A percentile compares a stretch with the other conserved stretches of the same genome.
These are phyloP conservation scores for Mortierella sp. DNA, from an alignment of 371 early-diverging fungal genomes.

Conservation along the genomic window DNA sequence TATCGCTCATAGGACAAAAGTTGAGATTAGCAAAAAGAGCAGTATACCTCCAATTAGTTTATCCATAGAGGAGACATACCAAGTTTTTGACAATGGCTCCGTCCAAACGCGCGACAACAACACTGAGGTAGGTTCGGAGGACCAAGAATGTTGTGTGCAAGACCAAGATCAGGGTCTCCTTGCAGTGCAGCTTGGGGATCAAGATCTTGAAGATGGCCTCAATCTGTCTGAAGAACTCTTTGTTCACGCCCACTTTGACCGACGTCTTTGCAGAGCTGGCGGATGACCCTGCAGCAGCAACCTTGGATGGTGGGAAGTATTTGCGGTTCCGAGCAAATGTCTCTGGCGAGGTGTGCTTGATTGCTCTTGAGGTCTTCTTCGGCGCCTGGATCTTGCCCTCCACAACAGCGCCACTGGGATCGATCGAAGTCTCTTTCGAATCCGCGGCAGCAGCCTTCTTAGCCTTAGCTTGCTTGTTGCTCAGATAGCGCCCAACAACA, in stretches of 20 bases:
- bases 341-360: slow-evolving; percentile 35
- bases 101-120: slow-evolving; percentile 93
- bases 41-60: no score
- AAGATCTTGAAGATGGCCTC: slow-evolving; percentile 75
- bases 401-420: slow-evolving; percentile 12
- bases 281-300: slow-evolving; percentile 45
- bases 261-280: slow-evolving; percentile 40
- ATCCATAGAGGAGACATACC: slow-evolving; percentile 61
- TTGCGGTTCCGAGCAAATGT: slow-evolving; percentile 52
- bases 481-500: slow-evolving; percentile 47
- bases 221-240: slow-evolving; percentile 76
- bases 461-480: slow-evolving; percentile 40
- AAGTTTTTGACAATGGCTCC: slow-evolving; percentile 93
- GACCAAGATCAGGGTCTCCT: slow-evolving; percentile 82
- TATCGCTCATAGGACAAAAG: background rate
- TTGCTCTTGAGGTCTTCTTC: slow-evolving; percentile 24
- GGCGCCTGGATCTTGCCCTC: slow-evolving; percentile 39
- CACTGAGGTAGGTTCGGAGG: slow-evolving; percentile 90
- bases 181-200: slow-evolving; percentile 77
- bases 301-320: slow-evolving; percentile 52
- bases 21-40: background rate
- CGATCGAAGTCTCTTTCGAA: slow-evolving; percentile 13
- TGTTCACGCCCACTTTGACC: slow-evolving; percentile 72
- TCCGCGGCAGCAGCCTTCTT: slow-evolving; percentile 31
- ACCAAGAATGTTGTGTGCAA: slow-evolving; percentile 90